Conservation (phyloP, 2,329 filamentous ascomycete species). For the Graphilbum ipis-grandicollis region DNA sequence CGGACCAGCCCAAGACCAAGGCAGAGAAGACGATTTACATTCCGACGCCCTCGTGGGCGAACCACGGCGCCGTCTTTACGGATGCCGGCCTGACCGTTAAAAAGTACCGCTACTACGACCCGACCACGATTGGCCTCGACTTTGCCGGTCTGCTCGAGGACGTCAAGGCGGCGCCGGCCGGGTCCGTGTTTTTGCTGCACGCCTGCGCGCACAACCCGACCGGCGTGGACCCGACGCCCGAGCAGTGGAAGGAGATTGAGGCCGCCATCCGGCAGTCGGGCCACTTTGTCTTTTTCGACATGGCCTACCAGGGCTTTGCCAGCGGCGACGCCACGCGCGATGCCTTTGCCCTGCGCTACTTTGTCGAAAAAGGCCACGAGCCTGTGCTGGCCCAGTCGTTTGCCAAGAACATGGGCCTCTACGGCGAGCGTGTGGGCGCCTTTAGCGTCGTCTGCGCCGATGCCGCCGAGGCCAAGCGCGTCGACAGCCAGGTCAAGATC, state of each 20-base stretch:
- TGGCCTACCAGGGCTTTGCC: constrained; percentile 98
- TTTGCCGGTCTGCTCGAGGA: constrained; percentile 86
- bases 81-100: constrained; percentile 81
- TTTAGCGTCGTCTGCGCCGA: constrained; percentile 75
- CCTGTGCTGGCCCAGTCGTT: constrained; percentile 84
- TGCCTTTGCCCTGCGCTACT: constrained; percentile 84
- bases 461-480: constrained; percentile 72
- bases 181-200: constrained; percentile 84
- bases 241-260: constrained; percentile 88
- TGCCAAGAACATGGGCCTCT: constrained; percentile 99
- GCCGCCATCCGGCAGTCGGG: constrained; percentile 67
- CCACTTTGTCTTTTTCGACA: constrained; percentile 96
- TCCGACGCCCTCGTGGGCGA: constrained; percentile 90
- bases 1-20: too few species aligned
- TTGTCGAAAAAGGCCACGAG: constrained; percentile 81
- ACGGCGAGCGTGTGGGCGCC: constrained; percentile 92
- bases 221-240: constrained; percentile 78
- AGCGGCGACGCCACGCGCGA: constrained; percentile 83
- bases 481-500: constrained; percentile 97
- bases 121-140: constrained; percentile 94
- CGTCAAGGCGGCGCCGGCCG: constrained; percentile 72
- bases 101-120: constrained; percentile 98
- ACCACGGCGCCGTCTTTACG: constrained; percentile 92
- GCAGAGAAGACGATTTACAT: constrained; percentile 78
- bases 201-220: constrained; percentile 97